These are phyloP conservation scores for Bremia lactucae DNA, from an alignment of 352 stramenopile species.

Conservation along the genomic window DNA sequence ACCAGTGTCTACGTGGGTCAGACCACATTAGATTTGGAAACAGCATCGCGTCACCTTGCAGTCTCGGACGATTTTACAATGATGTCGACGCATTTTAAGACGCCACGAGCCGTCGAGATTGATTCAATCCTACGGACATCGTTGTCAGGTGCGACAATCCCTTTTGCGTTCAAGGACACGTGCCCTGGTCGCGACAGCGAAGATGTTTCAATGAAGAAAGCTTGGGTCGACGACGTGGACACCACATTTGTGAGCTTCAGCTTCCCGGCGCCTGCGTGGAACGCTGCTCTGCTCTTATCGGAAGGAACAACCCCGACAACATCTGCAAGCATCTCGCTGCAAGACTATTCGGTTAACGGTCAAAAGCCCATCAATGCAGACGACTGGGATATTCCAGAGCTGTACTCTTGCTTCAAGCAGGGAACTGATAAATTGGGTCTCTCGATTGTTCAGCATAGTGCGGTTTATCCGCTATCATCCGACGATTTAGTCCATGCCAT, in stretches of 20 bases:
- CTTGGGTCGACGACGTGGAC: slow-evolving; percentile 25
- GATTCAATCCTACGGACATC: slow-evolving; percentile 21
- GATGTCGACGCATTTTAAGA: slow-evolving; percentile 6
- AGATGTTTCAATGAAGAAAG: slow-evolving; percentile 12
- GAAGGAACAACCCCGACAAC: neutral
- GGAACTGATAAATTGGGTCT: slow-evolving; percentile 7
- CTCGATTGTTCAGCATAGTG: neutral
- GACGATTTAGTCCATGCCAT: slow-evolving; percentile 10
- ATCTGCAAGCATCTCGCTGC: slow-evolving; percentile 13
- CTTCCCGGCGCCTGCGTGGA: slow-evolving; percentile 26
- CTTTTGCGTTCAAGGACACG: slow-evolving; percentile 18
- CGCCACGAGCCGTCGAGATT: slow-evolving; percentile 4
- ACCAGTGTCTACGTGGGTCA: slow-evolving; percentile 48
- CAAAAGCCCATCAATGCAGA: slow-evolving; percentile 6
- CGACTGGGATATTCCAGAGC: slow-evolving; percentile 9
- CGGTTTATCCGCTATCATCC: slow-evolving; percentile 3
- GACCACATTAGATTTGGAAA: slow-evolving; percentile 1
- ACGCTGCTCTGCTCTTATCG: slow-evolving; percentile 9
- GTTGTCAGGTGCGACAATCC: slow-evolving; percentile 7
- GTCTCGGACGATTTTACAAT: neutral
- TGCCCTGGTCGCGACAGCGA: too few relatives aligned
- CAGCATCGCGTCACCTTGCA: slow-evolving; percentile 5
- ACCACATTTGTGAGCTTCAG: slow-evolving; percentile 28
- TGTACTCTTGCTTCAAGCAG: slow-evolving; percentile 18
- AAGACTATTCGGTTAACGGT: slow-evolving; percentile 9